Percentiles rank a stretch among this genome's conserved stretches.
phyloP scores from a whole-genome alignment of 2,329 filamentous ascomycete genomes.

The Onygena corvina region DNA sequence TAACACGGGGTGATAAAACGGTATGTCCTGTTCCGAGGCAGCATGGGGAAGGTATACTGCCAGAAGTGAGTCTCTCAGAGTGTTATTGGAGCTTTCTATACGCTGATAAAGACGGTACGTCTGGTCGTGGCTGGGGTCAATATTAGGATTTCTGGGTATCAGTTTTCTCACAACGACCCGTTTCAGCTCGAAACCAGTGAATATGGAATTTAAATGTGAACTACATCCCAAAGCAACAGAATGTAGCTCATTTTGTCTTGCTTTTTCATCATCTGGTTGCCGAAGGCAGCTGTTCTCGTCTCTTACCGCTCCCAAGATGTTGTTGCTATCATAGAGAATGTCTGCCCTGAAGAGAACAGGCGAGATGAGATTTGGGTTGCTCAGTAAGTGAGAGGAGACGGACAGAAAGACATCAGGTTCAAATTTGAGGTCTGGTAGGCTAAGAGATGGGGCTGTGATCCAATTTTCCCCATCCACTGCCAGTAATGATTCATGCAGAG shows the following conservation, averaged over 20 bases:
- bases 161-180: slow-evolving; percentile 62
- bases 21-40: slow-evolving; percentile 49
- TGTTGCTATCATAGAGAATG: slow-evolving; percentile 45
- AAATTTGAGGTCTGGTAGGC: slow-evolving; percentile 20
- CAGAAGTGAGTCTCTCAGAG: slow-evolving; percentile 33
- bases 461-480: slow-evolving; percentile 19
- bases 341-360: slow-evolving; percentile 50
- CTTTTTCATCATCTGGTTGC: too few relatives aligned
- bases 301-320: slow-evolving; percentile 18
- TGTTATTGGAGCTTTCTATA: slow-evolving; percentile 9
- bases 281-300: neutral
- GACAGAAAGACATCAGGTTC: slow-evolving; percentile 30
- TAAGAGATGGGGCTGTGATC: slow-evolving; percentile 26
- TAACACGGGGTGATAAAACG: slow-evolving; percentile 79
- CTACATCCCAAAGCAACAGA: too few relatives aligned
- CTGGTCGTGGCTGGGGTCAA: slow-evolving; percentile 66
- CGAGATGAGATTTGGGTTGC: slow-evolving; percentile 49
- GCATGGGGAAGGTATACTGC: slow-evolving; percentile 72
- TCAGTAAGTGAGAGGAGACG: slow-evolving; percentile 38
- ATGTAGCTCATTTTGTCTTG: too few relatives aligned
- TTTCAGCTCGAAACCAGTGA: slow-evolving; percentile 33
- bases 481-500: slow-evolving; percentile 21
- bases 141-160: slow-evolving; percentile 66
- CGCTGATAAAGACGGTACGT: slow-evolving; percentile 60
- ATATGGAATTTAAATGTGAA: too few relatives aligned